Evolutionary conservation across 306 rosid genomes (phyloP), one percentile per base, ranked within the genome.

Genomic region (Quillaja saponaria): DNA sequence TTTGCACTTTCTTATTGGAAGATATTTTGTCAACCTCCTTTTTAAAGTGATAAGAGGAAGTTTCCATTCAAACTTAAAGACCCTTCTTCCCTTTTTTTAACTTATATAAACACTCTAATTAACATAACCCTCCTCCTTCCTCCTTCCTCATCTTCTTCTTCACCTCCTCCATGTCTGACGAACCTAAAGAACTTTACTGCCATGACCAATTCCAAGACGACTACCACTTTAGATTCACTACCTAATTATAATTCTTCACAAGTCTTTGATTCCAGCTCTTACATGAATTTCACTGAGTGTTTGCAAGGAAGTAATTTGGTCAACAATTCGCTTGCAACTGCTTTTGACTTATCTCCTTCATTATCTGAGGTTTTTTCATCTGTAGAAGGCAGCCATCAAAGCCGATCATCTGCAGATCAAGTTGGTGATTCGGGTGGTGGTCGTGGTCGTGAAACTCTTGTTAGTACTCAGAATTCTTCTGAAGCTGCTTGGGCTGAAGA

Each of bases 1-100:
- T n/a, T n/a, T n/a, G n/a, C n/a, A n/a, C n/a, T 76, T 71, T 83
- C 41, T 66, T 10, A 85, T 84, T 79, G 88, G 85, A 76, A 74
- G 83, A 58, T 83, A 70, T 54, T 75, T 85, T 82, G 95, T 90
- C 95, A 81, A 87, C 90, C 81, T 72, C 75, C 82, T 81, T 79
- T 69, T 77, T 52, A 81, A 82, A 79, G 87, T 79, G 78, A 87
- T 67, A 41, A 37, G 57, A 63, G 44, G 80, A 56, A 55, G 62
- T 73, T 71, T 64, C 76, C 63, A 64, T 87, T 90, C 90, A 85
- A 90, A 81, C 87, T 78, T 75, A 78, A 67, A 64, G 80, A 80
- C 87, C 49, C 80, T 52, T 53, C 11, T 19, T 68, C 38, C 19
- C 42, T 16, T 39, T 18, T 63, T 58, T 51, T 18, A 4, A 28